Percentiles rank a stretch among this genome's conserved stretches.
phyloP scores from a whole-genome alignment of 2,329 filamentous ascomycete species.

The Neopestalotiopsis sp. region DNA sequence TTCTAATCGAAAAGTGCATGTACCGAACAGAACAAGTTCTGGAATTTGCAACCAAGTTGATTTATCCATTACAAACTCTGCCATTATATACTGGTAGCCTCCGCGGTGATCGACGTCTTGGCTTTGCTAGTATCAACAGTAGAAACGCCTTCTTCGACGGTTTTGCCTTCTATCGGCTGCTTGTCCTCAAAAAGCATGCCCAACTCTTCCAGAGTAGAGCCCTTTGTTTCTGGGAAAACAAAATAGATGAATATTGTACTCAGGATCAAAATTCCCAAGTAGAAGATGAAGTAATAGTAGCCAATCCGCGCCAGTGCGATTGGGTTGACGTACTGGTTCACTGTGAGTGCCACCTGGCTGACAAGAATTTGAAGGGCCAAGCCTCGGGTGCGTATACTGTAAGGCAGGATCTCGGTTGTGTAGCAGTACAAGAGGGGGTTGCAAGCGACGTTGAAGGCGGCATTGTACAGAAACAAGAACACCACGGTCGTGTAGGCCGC shows the following conservation, averaged over 20 bases:
- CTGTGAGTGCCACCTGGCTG: conserved; percentile 34
- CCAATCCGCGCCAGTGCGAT: conserved; percentile 53
- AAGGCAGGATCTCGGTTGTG: conserved; percentile 59
- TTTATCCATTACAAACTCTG: not conserved
- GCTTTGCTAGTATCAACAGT: not conserved
- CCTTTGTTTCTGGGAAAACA: conserved; percentile 57
- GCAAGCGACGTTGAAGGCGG: conserved; percentile 57
- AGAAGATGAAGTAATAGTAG: conserved; percentile 63
- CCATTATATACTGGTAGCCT: not conserved
- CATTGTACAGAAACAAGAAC: conserved; percentile 49
- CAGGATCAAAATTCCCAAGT: conserved; percentile 50
- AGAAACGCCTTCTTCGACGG: not conserved
- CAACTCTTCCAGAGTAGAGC: conserved; percentile 58
- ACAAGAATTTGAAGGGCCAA: conserved; percentile 29
- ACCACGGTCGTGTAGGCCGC: conserved; percentile 43
- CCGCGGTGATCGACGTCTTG: not conserved
- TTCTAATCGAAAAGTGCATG: too few species aligned
- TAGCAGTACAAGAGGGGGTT: conserved; percentile 56
- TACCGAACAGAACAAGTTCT: too few species aligned
- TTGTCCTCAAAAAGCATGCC: conserved; percentile 58
- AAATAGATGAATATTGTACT: conserved; percentile 42
- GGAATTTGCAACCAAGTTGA: too few species aligned
- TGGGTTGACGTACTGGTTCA: conserved; percentile 52
- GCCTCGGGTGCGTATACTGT: conserved; percentile 55
- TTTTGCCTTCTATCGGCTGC: not conserved